Evolutionary conservation across 1,284 basidiomycete species (phyloP).

Genomic region (Inonotus obliquus): DNA sequence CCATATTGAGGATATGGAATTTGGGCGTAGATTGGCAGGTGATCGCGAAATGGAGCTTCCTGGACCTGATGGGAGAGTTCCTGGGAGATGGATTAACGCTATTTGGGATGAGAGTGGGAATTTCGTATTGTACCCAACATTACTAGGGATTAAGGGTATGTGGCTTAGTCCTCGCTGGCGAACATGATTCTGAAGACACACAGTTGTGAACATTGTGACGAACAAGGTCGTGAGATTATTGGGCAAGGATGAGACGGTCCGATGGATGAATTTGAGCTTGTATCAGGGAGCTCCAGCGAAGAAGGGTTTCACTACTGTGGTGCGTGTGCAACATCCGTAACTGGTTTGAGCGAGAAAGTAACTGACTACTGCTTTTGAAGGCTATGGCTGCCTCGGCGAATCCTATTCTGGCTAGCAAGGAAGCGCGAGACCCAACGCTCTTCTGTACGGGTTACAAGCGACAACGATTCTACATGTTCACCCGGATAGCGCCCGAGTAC

Average conservation of each 20-base stretch:
- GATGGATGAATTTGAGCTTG: slow-evolving; percentile 85
- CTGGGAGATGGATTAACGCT: slow-evolving; percentile 76
- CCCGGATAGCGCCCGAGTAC: slow-evolving; percentile 85
- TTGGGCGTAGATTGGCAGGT: slow-evolving; percentile 89
- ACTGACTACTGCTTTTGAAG: slow-evolving; percentile 32
- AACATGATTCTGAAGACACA: neutral
- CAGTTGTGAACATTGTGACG: slow-evolving; percentile 92
- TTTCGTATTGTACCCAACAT: slow-evolving; percentile 88
- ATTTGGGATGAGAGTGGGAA: slow-evolving; percentile 97
- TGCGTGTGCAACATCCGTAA: slow-evolving; percentile 34
- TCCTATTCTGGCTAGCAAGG: slow-evolving; percentile 84
- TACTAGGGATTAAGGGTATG: slow-evolving; percentile 92
- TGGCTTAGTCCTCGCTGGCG: neutral
- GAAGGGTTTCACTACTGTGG: slow-evolving; percentile 78
- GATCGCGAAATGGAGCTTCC: slow-evolving; percentile 89
- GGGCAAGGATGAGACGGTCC: slow-evolving; percentile 92
- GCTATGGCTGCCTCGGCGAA: slow-evolving; percentile 96
- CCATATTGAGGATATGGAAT: slow-evolving; percentile 98
- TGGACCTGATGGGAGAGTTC: slow-evolving; percentile 62
- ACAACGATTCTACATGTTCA: slow-evolving; percentile 96
- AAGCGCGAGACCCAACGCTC: slow-evolving; percentile 83
- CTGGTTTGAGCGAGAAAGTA: neutral
- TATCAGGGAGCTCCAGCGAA: slow-evolving; percentile 95
- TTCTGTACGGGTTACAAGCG: slow-evolving; percentile 94
- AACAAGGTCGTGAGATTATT: slow-evolving; percentile 89